These are phyloP conservation scores for Crepidotus variabilis DNA, from an alignment of 768 basidiomycete genomes.

Conservation along the genomic window DNA sequence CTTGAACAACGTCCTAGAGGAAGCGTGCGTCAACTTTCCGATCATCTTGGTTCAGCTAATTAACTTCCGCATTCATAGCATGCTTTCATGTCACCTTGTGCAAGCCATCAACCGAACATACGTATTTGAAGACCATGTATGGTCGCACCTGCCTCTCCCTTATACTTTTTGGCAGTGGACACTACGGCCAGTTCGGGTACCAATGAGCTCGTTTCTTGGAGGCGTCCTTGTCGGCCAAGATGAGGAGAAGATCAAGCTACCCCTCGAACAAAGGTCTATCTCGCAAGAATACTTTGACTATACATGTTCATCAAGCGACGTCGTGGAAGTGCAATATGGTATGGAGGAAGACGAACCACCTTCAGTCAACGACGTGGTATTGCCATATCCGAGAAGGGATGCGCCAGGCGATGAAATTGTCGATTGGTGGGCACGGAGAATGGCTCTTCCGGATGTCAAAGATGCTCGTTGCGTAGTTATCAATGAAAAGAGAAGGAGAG, in stretches of 20 bases:
- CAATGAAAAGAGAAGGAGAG: slow-evolving; percentile 39
- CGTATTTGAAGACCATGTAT: slow-evolving; percentile 62
- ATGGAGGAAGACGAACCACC: neutral
- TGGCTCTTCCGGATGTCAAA: slow-evolving; percentile 27
- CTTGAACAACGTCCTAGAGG: slow-evolving; percentile 59
- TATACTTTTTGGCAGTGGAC: slow-evolving; percentile 54
- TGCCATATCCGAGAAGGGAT: neutral
- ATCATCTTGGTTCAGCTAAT: neutral
- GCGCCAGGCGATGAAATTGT: slow-evolving; percentile 39
- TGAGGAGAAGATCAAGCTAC: neutral
- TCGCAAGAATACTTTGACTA: neutral
- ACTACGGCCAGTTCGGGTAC: slow-evolving; percentile 47
- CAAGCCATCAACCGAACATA: slow-evolving; percentile 47
- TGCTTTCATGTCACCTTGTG: slow-evolving; percentile 51
- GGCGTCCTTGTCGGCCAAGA: slow-evolving; percentile 52
- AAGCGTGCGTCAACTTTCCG: slow-evolving; percentile 40
- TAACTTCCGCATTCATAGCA: slow-evolving; percentile 19
- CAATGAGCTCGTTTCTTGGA: slow-evolving; percentile 55
- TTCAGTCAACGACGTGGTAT: neutral
- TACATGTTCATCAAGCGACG: neutral
- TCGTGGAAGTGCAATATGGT: neutral
- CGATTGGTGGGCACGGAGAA: slow-evolving; percentile 44
- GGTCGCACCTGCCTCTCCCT: slow-evolving; percentile 51
- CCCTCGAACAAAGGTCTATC: neutral
- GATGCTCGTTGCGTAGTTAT: slow-evolving; percentile 20